Evolutionary conservation across 2,329 filamentous ascomycete genomes (phyloP).

Genomic region (Colletotrichum sp.): DNA sequence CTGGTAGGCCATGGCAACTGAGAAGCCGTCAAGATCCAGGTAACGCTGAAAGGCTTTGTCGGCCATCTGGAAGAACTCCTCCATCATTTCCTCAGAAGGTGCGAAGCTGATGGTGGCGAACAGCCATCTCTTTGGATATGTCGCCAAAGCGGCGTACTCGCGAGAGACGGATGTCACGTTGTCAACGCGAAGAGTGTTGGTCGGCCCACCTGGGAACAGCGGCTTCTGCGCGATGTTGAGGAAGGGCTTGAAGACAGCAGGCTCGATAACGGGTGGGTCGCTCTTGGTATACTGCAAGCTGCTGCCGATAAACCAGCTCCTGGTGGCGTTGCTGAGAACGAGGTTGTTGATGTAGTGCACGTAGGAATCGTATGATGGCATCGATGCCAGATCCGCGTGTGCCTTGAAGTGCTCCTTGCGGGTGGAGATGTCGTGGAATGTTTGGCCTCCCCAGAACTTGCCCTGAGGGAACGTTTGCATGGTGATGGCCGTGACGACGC

Average conservation of each 20-base stretch:
- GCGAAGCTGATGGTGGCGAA: slow-evolving; percentile 6
- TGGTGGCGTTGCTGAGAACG: not conserved
- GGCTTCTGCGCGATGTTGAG: not conserved
- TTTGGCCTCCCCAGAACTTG: slow-evolving; percentile 1
- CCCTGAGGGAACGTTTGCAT: not conserved
- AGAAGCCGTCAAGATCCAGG: not conserved
- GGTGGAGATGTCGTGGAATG: not conserved
- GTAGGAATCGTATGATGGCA: not conserved
- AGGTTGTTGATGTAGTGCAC: slow-evolving; percentile 9
- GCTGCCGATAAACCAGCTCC: not conserved
- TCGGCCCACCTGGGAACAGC: not conserved
- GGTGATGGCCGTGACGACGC: slow-evolving; percentile 31
- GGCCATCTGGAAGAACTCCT: not conserved
- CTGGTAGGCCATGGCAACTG: not conserved
- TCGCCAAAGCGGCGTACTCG: not conserved
- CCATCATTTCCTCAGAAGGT: not conserved
- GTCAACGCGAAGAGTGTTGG: not conserved
- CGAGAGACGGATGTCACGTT: slow-evolving; percentile 1
- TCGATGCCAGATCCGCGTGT: not conserved
- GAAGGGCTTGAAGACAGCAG: not conserved
- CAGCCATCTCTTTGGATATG: not conserved
- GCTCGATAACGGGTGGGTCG: not conserved
- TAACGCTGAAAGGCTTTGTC: not conserved
- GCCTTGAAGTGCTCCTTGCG: not conserved
- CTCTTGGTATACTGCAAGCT: slow-evolving; percentile 9